Base-by-base conservation (phyloP, 768 basidiomycete genomes). In the Favolaschia claudopus region DNA sequence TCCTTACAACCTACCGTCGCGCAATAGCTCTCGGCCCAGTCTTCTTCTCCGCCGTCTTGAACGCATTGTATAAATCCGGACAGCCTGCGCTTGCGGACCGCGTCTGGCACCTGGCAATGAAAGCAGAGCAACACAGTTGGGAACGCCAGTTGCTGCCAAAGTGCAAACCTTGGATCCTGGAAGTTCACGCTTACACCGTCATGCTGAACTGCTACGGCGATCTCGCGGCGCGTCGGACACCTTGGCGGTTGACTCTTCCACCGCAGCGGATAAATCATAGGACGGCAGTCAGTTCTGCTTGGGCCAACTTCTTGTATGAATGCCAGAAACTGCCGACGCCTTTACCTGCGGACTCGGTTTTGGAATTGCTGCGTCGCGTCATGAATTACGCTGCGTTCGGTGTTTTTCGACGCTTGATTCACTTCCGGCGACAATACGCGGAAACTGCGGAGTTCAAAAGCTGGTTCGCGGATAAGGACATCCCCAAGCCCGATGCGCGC, bases 111-210 rank as follows among this genome's bases (percentile, higher is more conserved):
- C 76, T 88, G 20, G 89, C 85, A 9, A 79, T 81, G 63, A 74
- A 80, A 56, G 89, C 88, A 0, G 87, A 91, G 67, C 72, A 69
- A 31, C 72, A 72, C 25, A 91, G 89, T 60, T 85, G 83, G 80
- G 49, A 65, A 1, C 67, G 69, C 7, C 59, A 51, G 19, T 62
- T 64, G 9, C 60, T 69, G 15, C 65, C 64, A 17, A 60, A 72
- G 22, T 40, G 60, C 20, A 54, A 74, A 40, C 85, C 88, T 0
- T 95, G 92, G 92, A 77, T 78, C 50, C 72, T 93, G 19, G 84
- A 87, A 8, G 73, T 87, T 3, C 78, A 86, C 9, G 85, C 89
- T 1, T 93, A 91, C 69, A 93, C 89, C 2, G 74, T 83, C 45
- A 91, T 93, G 86, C 69, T 94, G 54, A 79, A 85, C 43, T 75